phyloP scores from a whole-genome alignment of 345 rosid species.

The Lagerstroemia speciosa region DNA sequence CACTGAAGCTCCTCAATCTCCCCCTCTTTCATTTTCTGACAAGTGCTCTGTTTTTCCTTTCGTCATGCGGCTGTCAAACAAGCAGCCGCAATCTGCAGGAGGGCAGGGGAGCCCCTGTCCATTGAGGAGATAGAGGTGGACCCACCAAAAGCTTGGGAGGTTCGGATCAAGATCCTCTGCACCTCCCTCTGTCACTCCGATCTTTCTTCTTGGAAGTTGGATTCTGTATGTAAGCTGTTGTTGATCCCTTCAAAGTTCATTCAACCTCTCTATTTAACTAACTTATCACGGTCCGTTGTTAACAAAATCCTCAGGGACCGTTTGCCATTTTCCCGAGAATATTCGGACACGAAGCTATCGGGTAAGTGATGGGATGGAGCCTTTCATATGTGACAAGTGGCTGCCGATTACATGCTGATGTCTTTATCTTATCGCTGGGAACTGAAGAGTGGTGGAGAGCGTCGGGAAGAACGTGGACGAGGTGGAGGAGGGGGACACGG shows the following conservation, averaged over 20 bases:
- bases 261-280: no score
- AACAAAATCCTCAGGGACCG: no score
- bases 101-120: constrained; percentile 35
- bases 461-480: constrained; percentile 51
- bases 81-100: constrained; percentile 55
- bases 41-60: not conserved
- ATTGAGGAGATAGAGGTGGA: constrained; percentile 61
- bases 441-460: constrained; percentile 60
- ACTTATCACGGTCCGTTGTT: constrained; percentile 3
- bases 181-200: constrained; percentile 66
- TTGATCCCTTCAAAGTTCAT: not conserved
- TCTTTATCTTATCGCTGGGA: not conserved
- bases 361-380: constrained; percentile 24
- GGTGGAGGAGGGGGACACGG: constrained; percentile 45
- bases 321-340: constrained; percentile 40
- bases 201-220: constrained; percentile 37
- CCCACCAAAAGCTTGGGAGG: constrained; percentile 61
- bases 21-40: no score
- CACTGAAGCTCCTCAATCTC: no score
- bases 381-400: not conserved
- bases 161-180: constrained; percentile 60
- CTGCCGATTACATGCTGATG: not conserved
- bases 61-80: not conserved
- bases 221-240: constrained; percentile 22
- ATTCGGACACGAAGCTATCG: constrained; percentile 70